Evolutionary conservation across 2,329 filamentous ascomycete species (phyloP), one percentile per base, ranked within the genome.

Genomic region (Tolypocladium paradoxum): DNA sequence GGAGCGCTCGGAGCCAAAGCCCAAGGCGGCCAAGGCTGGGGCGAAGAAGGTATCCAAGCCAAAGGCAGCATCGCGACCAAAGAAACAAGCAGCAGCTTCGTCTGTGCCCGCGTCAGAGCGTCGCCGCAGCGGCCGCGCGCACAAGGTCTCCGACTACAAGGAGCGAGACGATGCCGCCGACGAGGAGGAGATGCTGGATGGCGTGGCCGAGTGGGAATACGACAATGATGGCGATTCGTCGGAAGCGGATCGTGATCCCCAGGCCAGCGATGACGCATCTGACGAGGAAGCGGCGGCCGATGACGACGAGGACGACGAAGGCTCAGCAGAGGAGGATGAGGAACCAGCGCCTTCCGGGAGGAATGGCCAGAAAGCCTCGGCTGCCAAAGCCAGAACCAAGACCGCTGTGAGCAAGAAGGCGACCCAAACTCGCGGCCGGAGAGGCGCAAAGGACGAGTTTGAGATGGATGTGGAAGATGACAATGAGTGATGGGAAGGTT

Each of bases 181-280:
- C 54, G 79, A 83, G 55, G 74, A 79, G 57, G 80, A 83, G 62
- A 83, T 83, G 80, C 68, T 81, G 27, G 74, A 80, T 48, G 80
- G 80, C 2, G 80, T 83, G 6, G 78, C 79, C 1, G 70, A 79
- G 61, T 83, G 80, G 80, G 71, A 77, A 27, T 83, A 83, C 48
- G 68, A 65, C 16, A 67, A 70, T n/a, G 59, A 69, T 2, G 46
- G 6, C 3, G 62, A 66, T 3, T 70, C 66, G 20, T 68, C 70
- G 22, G 65, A 63, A 20, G 68, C 69, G 22, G 64, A 63, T 18
- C 34, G 22, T 29, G 38, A 29, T 7, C 27, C 45, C 22, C 46
- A 22, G 7, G 36, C 45, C 18, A 49, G 46, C n/a, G 51, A 53
- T 8, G 45, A 43, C 8, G 49, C 27, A 40, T 46, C 20, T 60